phyloP scores from a whole-genome alignment of 305 asterid genomes.

The Nicotiana rustica region DNA sequence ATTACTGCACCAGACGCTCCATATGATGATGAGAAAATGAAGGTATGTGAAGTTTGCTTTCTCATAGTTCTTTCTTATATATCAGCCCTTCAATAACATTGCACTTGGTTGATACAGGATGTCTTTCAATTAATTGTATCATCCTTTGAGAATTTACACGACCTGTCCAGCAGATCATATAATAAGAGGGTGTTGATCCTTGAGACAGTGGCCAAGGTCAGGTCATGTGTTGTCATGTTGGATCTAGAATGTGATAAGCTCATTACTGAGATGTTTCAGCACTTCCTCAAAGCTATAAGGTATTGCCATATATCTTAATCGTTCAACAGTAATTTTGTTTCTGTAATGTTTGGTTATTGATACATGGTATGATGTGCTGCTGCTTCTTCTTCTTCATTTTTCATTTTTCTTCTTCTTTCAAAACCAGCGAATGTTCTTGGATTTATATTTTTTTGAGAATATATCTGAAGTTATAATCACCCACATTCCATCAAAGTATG shows the following conservation, averaged over 20 bases:
- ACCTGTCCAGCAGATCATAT: conserved; percentile 74
- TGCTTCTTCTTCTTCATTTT: neutral
- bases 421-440: conserved; percentile 13
- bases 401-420: neutral
- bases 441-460: neutral
- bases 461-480: neutral
- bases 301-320: conserved; percentile 38
- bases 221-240: conserved; percentile 95
- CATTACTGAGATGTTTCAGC: conserved; percentile 85
- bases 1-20: conserved; percentile 94
- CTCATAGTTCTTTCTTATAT: conserved; percentile 22
- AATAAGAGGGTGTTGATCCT: conserved; percentile 75
- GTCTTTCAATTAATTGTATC: conserved; percentile 89
- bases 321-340: conserved; percentile 29
- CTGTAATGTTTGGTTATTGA: conserved; percentile 15
- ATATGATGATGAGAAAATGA: conserved; percentile 78
- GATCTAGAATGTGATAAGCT: conserved; percentile 93
- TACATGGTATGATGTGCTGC: conserved; percentile 1
- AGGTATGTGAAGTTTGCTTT: conserved; percentile 57
- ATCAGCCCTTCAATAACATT: conserved; percentile 37
- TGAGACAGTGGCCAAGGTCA: conserved; percentile 88
- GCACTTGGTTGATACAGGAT: conserved; percentile 62
- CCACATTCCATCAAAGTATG: neutral
- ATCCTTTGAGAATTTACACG: conserved; percentile 74
- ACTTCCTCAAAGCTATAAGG: conserved; percentile 82